phyloP scores from a whole-genome alignment of 2,329 filamentous ascomycete species.

The Fusarium sp. region DNA sequence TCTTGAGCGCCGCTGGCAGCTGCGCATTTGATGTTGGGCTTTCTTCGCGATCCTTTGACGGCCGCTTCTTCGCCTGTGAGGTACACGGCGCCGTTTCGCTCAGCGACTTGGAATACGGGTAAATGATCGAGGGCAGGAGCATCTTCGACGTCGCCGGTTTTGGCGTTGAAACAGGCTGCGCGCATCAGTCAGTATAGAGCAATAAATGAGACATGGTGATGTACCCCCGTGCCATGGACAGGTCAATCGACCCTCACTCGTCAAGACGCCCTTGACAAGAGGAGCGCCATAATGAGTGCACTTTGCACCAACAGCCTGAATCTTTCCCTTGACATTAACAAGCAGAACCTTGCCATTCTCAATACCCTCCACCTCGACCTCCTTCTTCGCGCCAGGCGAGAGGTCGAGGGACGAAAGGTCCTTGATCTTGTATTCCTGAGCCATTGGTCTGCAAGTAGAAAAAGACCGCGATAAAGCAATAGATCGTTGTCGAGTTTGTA shows the following conservation, averaged over 20 bases:
- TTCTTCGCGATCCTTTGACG: slow-evolving; percentile 81
- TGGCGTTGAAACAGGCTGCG: slow-evolving; percentile 89
- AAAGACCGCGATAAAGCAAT: slow-evolving; percentile 32
- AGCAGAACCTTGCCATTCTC: slow-evolving; percentile 88
- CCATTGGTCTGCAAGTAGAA: slow-evolving; percentile 57
- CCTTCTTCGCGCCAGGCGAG: slow-evolving; percentile 84
- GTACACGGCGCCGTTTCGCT: slow-evolving; percentile 87
- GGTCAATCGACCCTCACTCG: slow-evolving; percentile 83
- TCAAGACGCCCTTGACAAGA: slow-evolving; percentile 85
- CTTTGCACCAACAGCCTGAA: slow-evolving; percentile 84
- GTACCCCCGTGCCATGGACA: slow-evolving; percentile 97
- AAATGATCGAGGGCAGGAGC: slow-evolving; percentile 91
- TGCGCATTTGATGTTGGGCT: slow-evolving; percentile 79
- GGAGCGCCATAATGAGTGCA: slow-evolving; percentile 96
- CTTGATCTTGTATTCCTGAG: slow-evolving; percentile 77
- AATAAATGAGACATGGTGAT: slow-evolving; percentile 41
- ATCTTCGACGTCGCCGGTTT: slow-evolving; percentile 93
- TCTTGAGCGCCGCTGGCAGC: slow-evolving; percentile 60
- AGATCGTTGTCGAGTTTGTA: slow-evolving; percentile 20
- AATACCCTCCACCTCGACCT: slow-evolving; percentile 91
- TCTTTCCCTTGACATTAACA: slow-evolving; percentile 79
- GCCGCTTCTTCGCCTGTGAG: slow-evolving; percentile 82
- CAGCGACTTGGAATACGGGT: slow-evolving; percentile 81
- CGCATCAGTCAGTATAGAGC: not conserved
- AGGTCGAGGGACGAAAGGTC: slow-evolving; percentile 80